These are phyloP conservation scores for Solanum chaucha DNA, from an alignment of 257 asterid genomes.

Conservation along the genomic window DNA sequence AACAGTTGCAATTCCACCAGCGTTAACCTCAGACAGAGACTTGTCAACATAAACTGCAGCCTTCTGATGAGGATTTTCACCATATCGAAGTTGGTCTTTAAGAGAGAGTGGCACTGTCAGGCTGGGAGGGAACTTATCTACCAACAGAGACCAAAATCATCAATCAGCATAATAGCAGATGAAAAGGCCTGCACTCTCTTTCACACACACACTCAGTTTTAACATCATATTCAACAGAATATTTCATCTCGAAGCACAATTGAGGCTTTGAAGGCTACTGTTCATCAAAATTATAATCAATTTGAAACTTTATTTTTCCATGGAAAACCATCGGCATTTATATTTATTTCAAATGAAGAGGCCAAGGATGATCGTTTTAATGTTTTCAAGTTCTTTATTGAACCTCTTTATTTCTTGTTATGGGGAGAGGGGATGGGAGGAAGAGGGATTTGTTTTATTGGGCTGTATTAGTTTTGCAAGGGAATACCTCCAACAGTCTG, in stretches of 20 bases:
- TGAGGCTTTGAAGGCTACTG: background rate
- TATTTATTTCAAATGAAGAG: background rate
- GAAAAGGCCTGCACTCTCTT: background rate
- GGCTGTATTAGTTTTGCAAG: background rate
- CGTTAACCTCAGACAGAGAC: constrained; percentile 87
- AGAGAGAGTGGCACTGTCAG: constrained; percentile 67
- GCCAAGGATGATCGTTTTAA: background rate
- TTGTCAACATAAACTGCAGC: constrained; percentile 91
- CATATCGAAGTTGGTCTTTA: constrained; percentile 82
- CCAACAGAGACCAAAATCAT: constrained; percentile 7
- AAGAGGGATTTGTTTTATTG: background rate
- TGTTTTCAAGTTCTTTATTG: background rate
- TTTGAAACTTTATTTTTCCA: background rate
- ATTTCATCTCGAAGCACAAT: background rate
- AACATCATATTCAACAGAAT: background rate
- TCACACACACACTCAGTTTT: background rate
- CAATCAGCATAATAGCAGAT: background rate
- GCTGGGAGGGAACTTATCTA: constrained; percentile 77
- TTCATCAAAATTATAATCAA: background rate
- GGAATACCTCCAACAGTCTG: constrained; percentile 67
- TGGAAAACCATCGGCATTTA: background rate
- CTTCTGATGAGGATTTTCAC: constrained; percentile 97
- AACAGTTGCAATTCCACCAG: constrained; percentile 93
- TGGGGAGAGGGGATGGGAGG: background rate
- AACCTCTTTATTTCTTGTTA: background rate